Percentiles rank a stretch among this genome's conserved stretches.
Conservation (phyloP, 352 stramenopile genomes). For the Albugo candida region DNA sequence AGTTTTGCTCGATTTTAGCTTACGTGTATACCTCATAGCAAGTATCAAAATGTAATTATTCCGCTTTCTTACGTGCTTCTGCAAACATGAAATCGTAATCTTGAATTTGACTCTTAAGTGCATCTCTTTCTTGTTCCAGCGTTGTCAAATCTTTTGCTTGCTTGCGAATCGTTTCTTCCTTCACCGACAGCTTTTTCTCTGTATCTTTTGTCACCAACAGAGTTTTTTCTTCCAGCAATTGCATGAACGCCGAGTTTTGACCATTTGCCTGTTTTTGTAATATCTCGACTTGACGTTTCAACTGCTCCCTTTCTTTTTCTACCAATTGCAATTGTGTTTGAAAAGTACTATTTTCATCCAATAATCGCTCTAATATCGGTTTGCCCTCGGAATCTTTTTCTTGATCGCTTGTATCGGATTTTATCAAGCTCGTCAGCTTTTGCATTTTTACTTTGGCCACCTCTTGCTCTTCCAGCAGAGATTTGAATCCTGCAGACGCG, state of each 20-base stretch:
- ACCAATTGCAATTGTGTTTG: conserved; percentile 17
- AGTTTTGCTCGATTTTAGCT: neutral
- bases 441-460: conserved; percentile 35
- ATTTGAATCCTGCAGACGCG: conserved; percentile 38
- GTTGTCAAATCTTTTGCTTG: conserved; percentile 24
- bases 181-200: conserved; percentile 8
- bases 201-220: conserved; percentile 6
- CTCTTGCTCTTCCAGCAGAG: conserved; percentile 49
- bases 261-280: conserved; percentile 65
- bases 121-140: conserved; percentile 37
- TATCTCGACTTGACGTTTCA: conserved; percentile 21
- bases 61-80: conserved; percentile 71
- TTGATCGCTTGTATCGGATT: conserved; percentile 4
- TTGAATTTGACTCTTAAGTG: conserved; percentile 61
- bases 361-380: conserved; percentile 25
- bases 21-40: neutral
- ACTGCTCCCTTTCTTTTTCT: conserved; percentile 10
- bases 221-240: conserved; percentile 62
- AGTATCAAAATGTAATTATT: conserved; percentile 18
- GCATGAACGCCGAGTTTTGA: conserved; percentile 62
- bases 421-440: conserved; percentile 36
- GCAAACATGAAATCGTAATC: conserved; percentile 83
- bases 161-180: conserved; percentile 22
- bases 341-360: conserved; percentile 41
- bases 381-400: conserved; percentile 13